A percentile compares a stretch with the other conserved stretches of the same genome.
phyloP scores from a whole-genome alignment of 2,329 filamentous ascomycete species.

The Ophiosphaerella herpotricha region DNA sequence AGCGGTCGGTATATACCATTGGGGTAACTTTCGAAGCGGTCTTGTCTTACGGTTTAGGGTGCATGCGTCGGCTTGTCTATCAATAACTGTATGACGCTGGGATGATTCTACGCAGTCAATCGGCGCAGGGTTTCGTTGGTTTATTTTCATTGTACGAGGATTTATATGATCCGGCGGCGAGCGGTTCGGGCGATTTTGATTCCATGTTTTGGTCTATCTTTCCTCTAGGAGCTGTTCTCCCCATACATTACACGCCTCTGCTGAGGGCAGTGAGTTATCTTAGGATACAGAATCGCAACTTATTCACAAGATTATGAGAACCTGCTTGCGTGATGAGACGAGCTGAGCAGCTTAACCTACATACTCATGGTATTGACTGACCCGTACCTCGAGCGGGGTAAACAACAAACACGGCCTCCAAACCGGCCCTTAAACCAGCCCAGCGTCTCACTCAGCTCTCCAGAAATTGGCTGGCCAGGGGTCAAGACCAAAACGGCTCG shows the following conservation, averaged over 20 bases:
- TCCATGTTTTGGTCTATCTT: slow-evolving; percentile 34
- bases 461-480: background rate
- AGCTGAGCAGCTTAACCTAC: too few species aligned
- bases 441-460: background rate
- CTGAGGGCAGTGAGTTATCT: slow-evolving; percentile 43
- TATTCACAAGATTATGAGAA: slow-evolving; percentile 14
- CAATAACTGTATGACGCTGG: slow-evolving; percentile 47
- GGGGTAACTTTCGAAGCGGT: slow-evolving; percentile 45
- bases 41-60: slow-evolving; percentile 43
- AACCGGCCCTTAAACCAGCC: background rate
- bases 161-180: slow-evolving; percentile 25
- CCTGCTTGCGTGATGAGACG: too few species aligned
- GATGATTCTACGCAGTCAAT: slow-evolving; percentile 45
- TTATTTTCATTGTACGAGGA: slow-evolving; percentile 41
- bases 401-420: too few species aligned
- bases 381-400: too few species aligned
- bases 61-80: slow-evolving; percentile 41
- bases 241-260: slow-evolving; percentile 42
- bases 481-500: background rate
- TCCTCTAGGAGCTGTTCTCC: slow-evolving; percentile 26
- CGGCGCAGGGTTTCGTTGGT: slow-evolving; percentile 33
- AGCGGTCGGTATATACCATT: slow-evolving; percentile 49
- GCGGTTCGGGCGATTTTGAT: slow-evolving; percentile 34
- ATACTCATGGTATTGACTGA: too few species aligned
- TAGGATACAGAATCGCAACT: slow-evolving; percentile 43